Base-by-base conservation (phyloP, 169 alveolate species). In the Plasmodium vivax region DNA sequence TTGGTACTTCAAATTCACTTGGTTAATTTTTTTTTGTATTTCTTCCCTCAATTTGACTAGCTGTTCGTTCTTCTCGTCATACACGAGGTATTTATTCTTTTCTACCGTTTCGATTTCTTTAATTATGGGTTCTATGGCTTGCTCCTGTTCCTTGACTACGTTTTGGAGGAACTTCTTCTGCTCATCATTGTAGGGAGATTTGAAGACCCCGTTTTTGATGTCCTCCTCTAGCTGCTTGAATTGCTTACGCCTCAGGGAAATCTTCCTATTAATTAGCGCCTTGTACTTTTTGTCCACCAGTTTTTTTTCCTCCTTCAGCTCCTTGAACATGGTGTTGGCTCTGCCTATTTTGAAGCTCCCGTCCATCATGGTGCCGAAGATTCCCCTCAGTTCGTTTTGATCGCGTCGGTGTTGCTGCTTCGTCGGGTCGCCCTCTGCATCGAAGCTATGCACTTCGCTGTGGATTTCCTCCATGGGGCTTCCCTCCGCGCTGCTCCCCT, bases 51-150 rank as follows among this genome's bases (percentile, higher is more conserved):
- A 68, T 71, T 95, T 94, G 9, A 84, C 98, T 27, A 95, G 83
- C 41, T 95, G 79, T 16, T 92, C 95, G 72, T 95, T 95, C 84
- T 90, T 95, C 82, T 96, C 96, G 88, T 96, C 98, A 58, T 74
- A 75, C 45, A 91, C 74, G 82, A 96, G 77, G 62, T 92, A 72
- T 36, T 43, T 54, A 91, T 96, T 95, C 19, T 92, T 83, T 73
- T 83, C 93, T 16, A 96, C 92, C 47, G 72, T 82, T 79, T 93
- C 96, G 23, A 95, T 74, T 90, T 96, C 98, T 73, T 96, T 82
- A 32, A 38, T 72, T 85, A 92, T 51, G 84, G 96, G 79, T 77
- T 94, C 77, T 94, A 80, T 51, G 73, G 94, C 95, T 95, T 95
- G 87, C 54, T 92, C 93, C 71, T 82, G 91, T 93, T 87, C 84